Percentiles rank a stretch among this genome's conserved stretches.
Conservation (phyloP, 192 early-diverging fungal species). For the Paraglomus occultum region DNA sequence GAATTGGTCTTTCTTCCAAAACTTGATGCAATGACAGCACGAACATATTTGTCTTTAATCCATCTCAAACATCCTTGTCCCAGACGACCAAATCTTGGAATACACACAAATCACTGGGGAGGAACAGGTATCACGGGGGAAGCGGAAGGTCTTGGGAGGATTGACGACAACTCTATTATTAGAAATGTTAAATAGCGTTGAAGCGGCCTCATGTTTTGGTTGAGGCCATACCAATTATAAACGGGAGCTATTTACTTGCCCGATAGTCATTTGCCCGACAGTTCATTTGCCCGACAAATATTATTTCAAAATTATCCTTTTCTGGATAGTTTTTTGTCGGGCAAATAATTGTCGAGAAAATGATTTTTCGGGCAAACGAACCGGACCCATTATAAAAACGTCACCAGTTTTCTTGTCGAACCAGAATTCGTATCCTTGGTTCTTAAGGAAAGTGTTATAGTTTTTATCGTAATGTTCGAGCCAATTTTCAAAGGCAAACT, state of each 20-base stretch:
- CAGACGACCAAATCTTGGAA: neutral
- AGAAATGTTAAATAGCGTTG: constrained; percentile 2
- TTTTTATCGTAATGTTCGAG: constrained; percentile 13
- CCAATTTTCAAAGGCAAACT: constrained; percentile 23
- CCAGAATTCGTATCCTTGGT: constrained; percentile 21
- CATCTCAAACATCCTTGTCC: neutral
- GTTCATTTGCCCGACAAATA: no score
- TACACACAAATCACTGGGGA: neutral
- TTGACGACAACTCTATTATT: neutral
- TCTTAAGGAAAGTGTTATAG: constrained; percentile 27
- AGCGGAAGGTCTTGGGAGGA: neutral
- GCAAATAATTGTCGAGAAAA: no score
- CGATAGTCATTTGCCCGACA: no score
- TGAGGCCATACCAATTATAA: constrained; percentile 13
- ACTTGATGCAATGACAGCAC: constrained; percentile 11
- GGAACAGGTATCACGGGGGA: constrained; percentile 2
- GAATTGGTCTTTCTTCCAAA: constrained; percentile 12
- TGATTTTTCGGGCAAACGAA: no score
- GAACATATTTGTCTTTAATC: constrained; percentile 5
- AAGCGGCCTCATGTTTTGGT: neutral
- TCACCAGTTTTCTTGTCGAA: constrained; percentile 16
- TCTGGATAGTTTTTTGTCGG: no score
- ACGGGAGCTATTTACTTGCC: no score
- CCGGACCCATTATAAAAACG: constrained; percentile 7
- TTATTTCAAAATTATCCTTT: no score